These are phyloP conservation scores for Podaxis sp. DNA, from an alignment of 768 basidiomycete genomes.

Conservation along the genomic window DNA sequence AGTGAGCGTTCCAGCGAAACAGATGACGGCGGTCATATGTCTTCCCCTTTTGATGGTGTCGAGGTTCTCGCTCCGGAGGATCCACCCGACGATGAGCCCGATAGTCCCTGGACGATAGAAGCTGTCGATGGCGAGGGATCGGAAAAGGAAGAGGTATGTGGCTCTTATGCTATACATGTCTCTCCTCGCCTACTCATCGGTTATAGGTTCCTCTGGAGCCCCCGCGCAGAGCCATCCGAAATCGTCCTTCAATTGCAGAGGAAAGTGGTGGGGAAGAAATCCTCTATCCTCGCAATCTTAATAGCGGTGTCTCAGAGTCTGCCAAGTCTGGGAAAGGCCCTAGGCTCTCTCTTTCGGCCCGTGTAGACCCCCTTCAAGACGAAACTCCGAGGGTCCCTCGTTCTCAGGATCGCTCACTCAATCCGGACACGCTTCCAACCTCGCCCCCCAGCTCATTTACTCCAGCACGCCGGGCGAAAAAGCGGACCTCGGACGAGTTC, in stretches of 20 bases:
- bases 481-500: slow-evolving; percentile 81
- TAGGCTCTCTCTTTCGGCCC: slow-evolving; percentile 5
- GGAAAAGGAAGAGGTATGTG: slow-evolving; percentile 64
- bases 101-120: slow-evolving; percentile 89
- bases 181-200: neutral
- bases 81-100: slow-evolving; percentile 56
- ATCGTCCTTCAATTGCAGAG: slow-evolving; percentile 67
- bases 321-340: slow-evolving; percentile 31
- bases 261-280: slow-evolving; percentile 93
- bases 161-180: slow-evolving; percentile 5
- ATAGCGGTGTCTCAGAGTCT: slow-evolving; percentile 29
- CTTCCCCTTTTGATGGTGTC: slow-evolving; percentile 25
- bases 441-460: slow-evolving; percentile 70
- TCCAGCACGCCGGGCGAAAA: slow-evolving; percentile 58
- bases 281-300: slow-evolving; percentile 71
- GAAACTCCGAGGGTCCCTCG: slow-evolving; percentile 30
- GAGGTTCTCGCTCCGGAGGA: slow-evolving; percentile 40
- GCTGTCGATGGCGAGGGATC: slow-evolving; percentile 80
- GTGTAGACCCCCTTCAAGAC: slow-evolving; percentile 16
- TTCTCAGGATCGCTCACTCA: slow-evolving; percentile 30
- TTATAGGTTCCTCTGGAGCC: slow-evolving; percentile 36
- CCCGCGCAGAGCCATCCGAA: slow-evolving; percentile 50
- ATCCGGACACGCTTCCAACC: slow-evolving; percentile 29
- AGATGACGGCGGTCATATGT: slow-evolving; percentile 17
- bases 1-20: slow-evolving; percentile 29